Evolutionary conservation across 768 basidiomycete species (phyloP).

Genomic region (Harrya chromipes): DNA sequence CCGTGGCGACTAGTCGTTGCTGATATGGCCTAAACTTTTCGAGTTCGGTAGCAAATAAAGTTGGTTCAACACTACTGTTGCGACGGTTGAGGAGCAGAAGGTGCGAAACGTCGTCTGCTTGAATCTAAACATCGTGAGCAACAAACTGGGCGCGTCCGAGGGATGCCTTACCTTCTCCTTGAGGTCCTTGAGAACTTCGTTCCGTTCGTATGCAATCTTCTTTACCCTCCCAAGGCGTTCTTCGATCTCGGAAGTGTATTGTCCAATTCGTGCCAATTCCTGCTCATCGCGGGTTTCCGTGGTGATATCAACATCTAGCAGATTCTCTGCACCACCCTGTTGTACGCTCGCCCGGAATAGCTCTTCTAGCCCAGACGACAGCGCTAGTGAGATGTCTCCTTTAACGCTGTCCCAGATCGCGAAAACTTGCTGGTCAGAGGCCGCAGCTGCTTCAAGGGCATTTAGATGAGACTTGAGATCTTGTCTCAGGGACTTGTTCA

Average conservation of each 20-base stretch:
- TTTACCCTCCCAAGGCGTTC: conserved; percentile 73
- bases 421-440: conserved; percentile 75
- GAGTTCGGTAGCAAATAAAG: conserved; percentile 88
- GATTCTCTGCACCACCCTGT: conserved; percentile 38
- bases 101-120: conserved; percentile 95
- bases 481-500: conserved; percentile 67
- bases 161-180: conserved; percentile 78
- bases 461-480: conserved; percentile 75
- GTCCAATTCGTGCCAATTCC: conserved; percentile 65
- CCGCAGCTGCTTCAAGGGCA: conserved; percentile 71
- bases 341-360: conserved; percentile 55
- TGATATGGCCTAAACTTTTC: conserved; percentile 96
- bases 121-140: conserved; percentile 56
- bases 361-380: conserved; percentile 58
- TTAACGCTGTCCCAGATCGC: conserved; percentile 69
- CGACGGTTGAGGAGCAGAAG: conserved; percentile 88
- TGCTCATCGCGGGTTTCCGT: conserved; percentile 59
- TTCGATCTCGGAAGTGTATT: conserved; percentile 70
- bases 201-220: conserved; percentile 82
- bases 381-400: conserved; percentile 60
- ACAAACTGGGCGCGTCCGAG: not conserved
- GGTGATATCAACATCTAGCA: conserved; percentile 74
- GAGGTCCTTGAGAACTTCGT: conserved; percentile 85
- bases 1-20: conserved; percentile 71
- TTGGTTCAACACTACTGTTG: conserved; percentile 76